Evolutionary conservation across 345 rosid species (phyloP).

Genomic region (Acer campestre): DNA sequence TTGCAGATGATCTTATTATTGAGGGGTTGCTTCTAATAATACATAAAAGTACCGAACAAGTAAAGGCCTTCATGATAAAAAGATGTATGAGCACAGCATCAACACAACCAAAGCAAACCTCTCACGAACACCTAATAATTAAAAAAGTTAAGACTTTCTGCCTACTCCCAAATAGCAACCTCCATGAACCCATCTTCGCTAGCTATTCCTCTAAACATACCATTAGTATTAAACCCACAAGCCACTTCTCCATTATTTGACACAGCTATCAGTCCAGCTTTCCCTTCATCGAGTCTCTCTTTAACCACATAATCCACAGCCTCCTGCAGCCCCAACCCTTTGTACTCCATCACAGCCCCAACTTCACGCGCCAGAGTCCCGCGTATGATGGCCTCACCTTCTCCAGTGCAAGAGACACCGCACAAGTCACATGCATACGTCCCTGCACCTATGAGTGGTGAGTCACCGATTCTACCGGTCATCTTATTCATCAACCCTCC

Average conservation of each 20-base stretch:
- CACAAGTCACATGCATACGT: slow-evolving; percentile 81
- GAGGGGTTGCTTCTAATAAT: too few relatives aligned
- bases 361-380: slow-evolving; percentile 87
- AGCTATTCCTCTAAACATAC: slow-evolving; percentile 93
- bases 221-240: slow-evolving; percentile 74
- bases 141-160: too few relatives aligned
- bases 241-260: slow-evolving; percentile 84
- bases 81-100: not conserved
- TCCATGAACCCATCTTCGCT: slow-evolving; percentile 91
- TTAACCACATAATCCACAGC: slow-evolving; percentile 82
- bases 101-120: not conserved
- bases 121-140: not conserved
- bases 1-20: not conserved
- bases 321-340: slow-evolving; percentile 71
- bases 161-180: slow-evolving; percentile 69
- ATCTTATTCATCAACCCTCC: slow-evolving; percentile 95
- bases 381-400: slow-evolving; percentile 95
- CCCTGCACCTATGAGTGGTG: slow-evolving; percentile 93
- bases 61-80: too few relatives aligned
- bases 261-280: slow-evolving; percentile 91
- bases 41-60: too few relatives aligned
- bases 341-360: slow-evolving; percentile 97
- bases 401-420: slow-evolving; percentile 92
- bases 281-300: slow-evolving; percentile 74
- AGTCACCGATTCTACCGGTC: slow-evolving; percentile 92